Conservation (phyloP, 306 rosid species). For the Quercus rubra region DNA sequence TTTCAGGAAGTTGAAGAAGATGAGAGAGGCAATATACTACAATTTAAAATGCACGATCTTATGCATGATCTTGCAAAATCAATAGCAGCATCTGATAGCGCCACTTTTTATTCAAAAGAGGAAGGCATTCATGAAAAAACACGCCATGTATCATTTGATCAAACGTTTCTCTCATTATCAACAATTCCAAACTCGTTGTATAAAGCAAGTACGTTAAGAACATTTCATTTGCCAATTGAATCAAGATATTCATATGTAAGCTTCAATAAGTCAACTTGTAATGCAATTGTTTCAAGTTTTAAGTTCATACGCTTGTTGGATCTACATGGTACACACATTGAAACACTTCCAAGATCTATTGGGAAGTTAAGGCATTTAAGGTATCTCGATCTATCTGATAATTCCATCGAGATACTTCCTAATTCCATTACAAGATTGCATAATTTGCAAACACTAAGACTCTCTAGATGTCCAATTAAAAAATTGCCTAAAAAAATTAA, state of each 20-base stretch:
- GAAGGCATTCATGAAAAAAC: no score
- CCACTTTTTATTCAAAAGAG: no score
- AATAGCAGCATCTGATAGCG: accelerated
- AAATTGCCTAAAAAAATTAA: no score
- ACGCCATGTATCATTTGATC: accelerated
- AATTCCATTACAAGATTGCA: not conserved
- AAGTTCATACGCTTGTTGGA: not conserved
- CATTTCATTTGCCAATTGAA: not conserved
- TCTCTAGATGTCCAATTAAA: accelerated
- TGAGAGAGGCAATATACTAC: no score
- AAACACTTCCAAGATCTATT: not conserved
- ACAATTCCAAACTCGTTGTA: accelerated
- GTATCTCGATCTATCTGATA: not conserved
- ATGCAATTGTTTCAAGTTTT: not conserved
- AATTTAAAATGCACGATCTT: no score
- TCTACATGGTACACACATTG: accelerated
- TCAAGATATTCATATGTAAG: accelerated
- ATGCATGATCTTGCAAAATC: no score
- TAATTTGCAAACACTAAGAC: not conserved
- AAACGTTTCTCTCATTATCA: accelerated
- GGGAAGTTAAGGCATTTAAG: slow-evolving; percentile 1
- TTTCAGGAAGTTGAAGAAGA: not conserved
- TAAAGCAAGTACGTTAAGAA: no score
- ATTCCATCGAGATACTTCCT: not conserved
- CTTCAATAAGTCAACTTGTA: not conserved